Percentiles rank a stretch among this genome's conserved stretches.
Evolutionary conservation across 225 moss, liverwort and hornwort genomes (phyloP).

Genomic region (Pleurozium schreberi): DNA sequence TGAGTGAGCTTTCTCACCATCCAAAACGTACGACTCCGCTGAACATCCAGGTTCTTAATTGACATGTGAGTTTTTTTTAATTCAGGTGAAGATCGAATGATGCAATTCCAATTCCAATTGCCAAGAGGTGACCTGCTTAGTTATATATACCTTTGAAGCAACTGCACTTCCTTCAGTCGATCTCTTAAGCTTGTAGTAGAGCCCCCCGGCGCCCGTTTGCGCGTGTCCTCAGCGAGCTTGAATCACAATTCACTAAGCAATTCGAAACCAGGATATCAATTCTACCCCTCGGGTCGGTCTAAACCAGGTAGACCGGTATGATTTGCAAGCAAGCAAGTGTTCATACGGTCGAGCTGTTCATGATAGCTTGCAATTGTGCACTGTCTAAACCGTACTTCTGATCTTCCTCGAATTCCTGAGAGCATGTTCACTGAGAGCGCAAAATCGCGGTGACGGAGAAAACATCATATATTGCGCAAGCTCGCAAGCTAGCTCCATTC

Average conservation of each 20-base stretch:
- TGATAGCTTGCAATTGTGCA: neutral
- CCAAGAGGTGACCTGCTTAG: neutral
- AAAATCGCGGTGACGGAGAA: too few relatives aligned
- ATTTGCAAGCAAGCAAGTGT: too few relatives aligned
- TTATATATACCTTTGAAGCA: neutral
- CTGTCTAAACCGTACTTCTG: too few relatives aligned
- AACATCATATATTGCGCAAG: neutral
- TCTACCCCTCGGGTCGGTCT: too few relatives aligned
- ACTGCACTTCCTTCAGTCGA: neutral
- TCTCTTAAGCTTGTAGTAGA: neutral
- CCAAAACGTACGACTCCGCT: neutral
- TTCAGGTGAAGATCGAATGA: neutral
- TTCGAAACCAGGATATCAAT: neutral
- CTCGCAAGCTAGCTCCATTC: neutral
- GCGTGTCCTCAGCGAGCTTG: neutral
- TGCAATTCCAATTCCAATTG: neutral
- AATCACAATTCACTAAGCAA: neutral
- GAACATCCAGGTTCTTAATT: neutral
- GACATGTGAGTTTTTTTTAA: too few relatives aligned
- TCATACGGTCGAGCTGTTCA: neutral
- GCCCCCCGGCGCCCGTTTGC: neutral
- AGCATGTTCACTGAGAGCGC: neutral
- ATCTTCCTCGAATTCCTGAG: neutral
- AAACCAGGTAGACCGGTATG: neutral
- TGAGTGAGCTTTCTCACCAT: neutral